phyloP scores from a whole-genome alignment of 805 yeast genomes.

The Suhomyces emberorum region DNA sequence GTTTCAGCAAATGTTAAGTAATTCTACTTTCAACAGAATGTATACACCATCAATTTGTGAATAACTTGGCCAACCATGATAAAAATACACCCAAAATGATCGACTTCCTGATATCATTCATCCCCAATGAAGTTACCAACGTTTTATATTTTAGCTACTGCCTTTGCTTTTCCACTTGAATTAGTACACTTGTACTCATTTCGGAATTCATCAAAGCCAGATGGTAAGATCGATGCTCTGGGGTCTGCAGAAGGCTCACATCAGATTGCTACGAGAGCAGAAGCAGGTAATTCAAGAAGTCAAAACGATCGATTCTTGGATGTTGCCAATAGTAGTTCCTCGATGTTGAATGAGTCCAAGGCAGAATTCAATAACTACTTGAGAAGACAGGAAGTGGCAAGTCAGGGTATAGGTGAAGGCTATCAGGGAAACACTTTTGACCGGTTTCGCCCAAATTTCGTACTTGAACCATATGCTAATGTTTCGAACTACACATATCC shows the following conservation, averaged over 20 bases:
- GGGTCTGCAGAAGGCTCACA: constrained; percentile 33
- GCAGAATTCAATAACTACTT: no score
- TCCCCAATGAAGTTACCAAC: background rate
- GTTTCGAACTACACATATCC: no score
- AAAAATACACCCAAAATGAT: no score
- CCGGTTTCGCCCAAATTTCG: constrained; percentile 55
- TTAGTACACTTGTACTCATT: background rate
- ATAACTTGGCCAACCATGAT: no score
- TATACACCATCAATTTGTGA: no score
- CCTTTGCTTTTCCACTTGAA: background rate
- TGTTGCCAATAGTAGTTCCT: constrained; percentile 49
- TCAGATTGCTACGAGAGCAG: constrained; percentile 31
- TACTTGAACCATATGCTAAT: constrained; percentile 39
- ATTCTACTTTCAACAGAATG: no score
- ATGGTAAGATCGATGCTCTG: constrained; percentile 25
- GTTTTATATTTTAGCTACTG: background rate
- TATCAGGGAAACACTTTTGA: constrained; percentile 49
- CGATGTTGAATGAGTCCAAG: constrained; percentile 31
- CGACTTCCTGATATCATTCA: no score
- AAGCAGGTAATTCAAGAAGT: constrained; percentile 32
- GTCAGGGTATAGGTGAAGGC: no score
- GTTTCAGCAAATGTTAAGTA: no score
- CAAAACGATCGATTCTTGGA: constrained; percentile 60
- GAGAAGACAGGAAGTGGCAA: no score
- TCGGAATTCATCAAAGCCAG: no score